These are phyloP conservation scores for Microdochium paspali DNA, from an alignment of 2,329 filamentous ascomycete genomes.

Conservation along the genomic window DNA sequence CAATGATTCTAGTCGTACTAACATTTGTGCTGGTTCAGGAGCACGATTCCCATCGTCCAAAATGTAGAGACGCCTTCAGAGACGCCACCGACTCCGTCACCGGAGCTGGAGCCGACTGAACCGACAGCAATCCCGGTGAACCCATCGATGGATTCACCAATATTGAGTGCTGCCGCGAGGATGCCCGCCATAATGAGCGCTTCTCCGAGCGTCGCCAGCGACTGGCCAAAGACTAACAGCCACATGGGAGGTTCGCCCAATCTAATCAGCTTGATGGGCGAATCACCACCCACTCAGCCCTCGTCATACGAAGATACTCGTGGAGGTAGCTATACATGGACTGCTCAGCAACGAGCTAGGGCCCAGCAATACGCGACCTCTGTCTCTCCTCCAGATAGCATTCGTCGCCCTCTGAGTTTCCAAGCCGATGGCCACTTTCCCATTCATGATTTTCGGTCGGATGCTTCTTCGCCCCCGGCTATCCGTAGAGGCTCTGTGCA, in stretches of 20 bases:
- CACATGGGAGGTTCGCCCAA: conserved; percentile 21
- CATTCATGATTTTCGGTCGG: conserved; percentile 25
- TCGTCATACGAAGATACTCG: conserved; percentile 23
- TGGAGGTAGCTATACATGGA: conserved; percentile 20
- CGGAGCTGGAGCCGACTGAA: conserved; percentile 17
- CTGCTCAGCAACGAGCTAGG: conserved; percentile 24
- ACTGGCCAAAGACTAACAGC: conserved; percentile 19
- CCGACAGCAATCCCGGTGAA: conserved; percentile 19
- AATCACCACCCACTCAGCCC: conserved; percentile 25
- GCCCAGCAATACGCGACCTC: conserved; percentile 18
- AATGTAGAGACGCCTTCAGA: conserved; percentile 14
- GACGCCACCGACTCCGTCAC: conserved; percentile 15
- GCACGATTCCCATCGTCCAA: conserved; percentile 5
- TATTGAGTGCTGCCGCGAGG: conserved; percentile 18
- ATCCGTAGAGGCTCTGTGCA: conserved; percentile 39
- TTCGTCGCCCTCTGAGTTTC: conserved; percentile 29
- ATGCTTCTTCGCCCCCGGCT: conserved; percentile 26
- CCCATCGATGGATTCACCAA: conserved; percentile 15
- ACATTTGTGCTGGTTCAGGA: not conserved
- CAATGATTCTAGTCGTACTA: not conserved
- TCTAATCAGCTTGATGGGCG: conserved; percentile 24
- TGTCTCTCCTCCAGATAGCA: conserved; percentile 17
- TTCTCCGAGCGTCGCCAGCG: conserved; percentile 18
- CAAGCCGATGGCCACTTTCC: conserved; percentile 28
- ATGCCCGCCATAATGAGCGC: conserved; percentile 21